These are phyloP conservation scores for Porodaedalea pini DNA, from an alignment of 1,284 basidiomycete species.

Conservation along the genomic window DNA sequence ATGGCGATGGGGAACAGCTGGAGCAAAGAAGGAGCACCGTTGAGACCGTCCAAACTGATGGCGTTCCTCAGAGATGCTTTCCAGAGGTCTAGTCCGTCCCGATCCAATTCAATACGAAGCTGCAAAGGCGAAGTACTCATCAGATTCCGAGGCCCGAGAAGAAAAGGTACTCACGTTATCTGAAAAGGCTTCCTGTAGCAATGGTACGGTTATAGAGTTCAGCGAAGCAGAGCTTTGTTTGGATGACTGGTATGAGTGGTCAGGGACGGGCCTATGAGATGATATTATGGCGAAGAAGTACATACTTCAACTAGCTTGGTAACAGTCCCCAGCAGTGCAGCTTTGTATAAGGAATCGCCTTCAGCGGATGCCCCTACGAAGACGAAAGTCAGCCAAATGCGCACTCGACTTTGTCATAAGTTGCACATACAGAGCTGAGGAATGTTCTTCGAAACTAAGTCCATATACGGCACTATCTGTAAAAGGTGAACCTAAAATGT, in stretches of 20 bases:
- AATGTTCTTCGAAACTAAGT: constrained; percentile 63
- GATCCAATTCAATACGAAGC: constrained; percentile 49
- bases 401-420: neutral
- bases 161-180: constrained; percentile 45
- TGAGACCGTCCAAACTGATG: constrained; percentile 44
- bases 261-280: neutral
- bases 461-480: constrained; percentile 69
- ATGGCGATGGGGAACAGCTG: constrained; percentile 69
- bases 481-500: constrained; percentile 1
- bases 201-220: constrained; percentile 59
- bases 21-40: constrained; percentile 53
- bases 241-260: constrained; percentile 45
- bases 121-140: constrained; percentile 43
- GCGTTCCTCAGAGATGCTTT: constrained; percentile 69
- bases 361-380: constrained; percentile 59
- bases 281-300: constrained; percentile 1
- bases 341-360: constrained; percentile 79
- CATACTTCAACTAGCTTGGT: constrained; percentile 69
- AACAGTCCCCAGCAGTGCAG: constrained; percentile 66
- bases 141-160: neutral
- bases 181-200: constrained; percentile 73
- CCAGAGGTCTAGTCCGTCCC: constrained; percentile 79
- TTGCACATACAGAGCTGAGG: constrained; percentile 68
- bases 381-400: neutral
- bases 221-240: constrained; percentile 59